phyloP scores from a whole-genome alignment of 2,329 filamentous ascomycete genomes.

The Verticillium zaregamsianum region DNA sequence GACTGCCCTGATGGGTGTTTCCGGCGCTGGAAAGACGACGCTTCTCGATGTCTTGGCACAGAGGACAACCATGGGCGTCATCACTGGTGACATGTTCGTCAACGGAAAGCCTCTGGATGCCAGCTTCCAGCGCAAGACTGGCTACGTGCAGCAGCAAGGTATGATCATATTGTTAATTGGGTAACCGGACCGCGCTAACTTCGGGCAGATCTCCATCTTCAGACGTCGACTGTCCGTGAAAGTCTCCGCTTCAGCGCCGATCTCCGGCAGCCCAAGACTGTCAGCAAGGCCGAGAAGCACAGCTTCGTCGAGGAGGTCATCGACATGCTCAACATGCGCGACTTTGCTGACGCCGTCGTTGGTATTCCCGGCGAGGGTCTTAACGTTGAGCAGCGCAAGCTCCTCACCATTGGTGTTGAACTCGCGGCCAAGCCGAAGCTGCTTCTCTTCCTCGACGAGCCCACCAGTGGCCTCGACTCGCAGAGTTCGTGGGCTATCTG shows the following conservation, averaged over 20 bases:
- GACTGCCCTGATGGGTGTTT: constrained; percentile 71
- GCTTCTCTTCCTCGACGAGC: constrained; percentile 59
- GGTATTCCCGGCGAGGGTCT: constrained; percentile 58
- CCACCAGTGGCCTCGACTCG: constrained; percentile 57
- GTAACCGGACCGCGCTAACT: neutral
- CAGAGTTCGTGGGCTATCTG: constrained; percentile 62
- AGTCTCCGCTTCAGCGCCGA: constrained; percentile 52
- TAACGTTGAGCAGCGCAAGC: constrained; percentile 59
- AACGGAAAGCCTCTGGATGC: constrained; percentile 52
- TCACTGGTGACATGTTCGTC: constrained; percentile 64
- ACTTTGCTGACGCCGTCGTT: constrained; percentile 63
- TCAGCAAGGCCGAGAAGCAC: constrained; percentile 54
- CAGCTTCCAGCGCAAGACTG: constrained; percentile 61
- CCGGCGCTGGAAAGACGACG: constrained; percentile 39
- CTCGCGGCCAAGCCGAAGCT: constrained; percentile 53
- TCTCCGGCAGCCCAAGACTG: constrained; percentile 50
- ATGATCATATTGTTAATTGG: neutral
- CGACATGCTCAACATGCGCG: constrained; percentile 61
- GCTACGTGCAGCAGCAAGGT: constrained; percentile 65
- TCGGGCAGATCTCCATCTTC: constrained; percentile 47
- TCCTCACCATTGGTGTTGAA: constrained; percentile 59
- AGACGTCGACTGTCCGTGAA: constrained; percentile 52
- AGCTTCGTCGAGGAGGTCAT: constrained; percentile 62
- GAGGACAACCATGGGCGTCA: constrained; percentile 56
- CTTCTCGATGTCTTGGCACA: constrained; percentile 37